Percentiles rank a stretch among this genome's conserved stretches.
These are phyloP conservation scores for Trametes maxima DNA, from an alignment of 768 basidiomycete species.

Conservation along the genomic window DNA sequence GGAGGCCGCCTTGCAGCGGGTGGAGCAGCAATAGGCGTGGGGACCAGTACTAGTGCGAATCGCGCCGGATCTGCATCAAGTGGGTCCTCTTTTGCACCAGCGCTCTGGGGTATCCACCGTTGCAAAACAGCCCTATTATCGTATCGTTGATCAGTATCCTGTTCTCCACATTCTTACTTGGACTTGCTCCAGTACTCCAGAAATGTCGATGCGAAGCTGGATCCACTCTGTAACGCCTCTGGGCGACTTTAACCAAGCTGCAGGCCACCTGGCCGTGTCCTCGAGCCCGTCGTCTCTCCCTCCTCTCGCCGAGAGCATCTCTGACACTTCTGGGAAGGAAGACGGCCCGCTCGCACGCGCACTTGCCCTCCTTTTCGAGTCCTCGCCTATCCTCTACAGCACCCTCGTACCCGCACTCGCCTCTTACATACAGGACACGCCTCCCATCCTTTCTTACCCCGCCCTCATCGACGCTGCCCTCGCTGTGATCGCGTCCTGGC, in stretches of 20 bases:
- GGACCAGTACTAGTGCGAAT: no score
- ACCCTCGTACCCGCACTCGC: constrained; percentile 58
- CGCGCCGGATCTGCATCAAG: no score
- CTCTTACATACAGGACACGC: constrained; percentile 10
- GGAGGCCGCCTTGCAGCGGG: no score
- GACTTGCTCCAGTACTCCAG: no score
- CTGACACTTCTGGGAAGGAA: constrained; percentile 18
- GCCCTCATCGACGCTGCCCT: constrained; percentile 60
- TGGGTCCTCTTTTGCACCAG: no score
- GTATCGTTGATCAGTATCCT: no score
- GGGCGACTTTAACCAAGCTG: constrained; percentile 7
- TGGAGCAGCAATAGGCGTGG: no score
- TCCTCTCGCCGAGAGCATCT: constrained; percentile 18
- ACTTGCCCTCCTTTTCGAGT: constrained; percentile 61
- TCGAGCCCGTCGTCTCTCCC: constrained; percentile 22
- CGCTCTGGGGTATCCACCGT: no score
- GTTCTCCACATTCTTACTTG: no score
- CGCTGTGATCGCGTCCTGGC: constrained; percentile 54
- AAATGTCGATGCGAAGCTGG: constrained; percentile 17
- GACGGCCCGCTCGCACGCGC: constrained; percentile 35
- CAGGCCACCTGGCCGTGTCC: neutral
- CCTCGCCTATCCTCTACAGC: constrained; percentile 56
- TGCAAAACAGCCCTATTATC: no score
- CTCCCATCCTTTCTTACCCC: constrained; percentile 41
- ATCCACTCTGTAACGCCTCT: constrained; percentile 22